A percentile compares a stretch with the other conserved stretches of the same genome.
Conservation (phyloP, 2,329 filamentous ascomycete species). For the Alternaria sp. region DNA sequence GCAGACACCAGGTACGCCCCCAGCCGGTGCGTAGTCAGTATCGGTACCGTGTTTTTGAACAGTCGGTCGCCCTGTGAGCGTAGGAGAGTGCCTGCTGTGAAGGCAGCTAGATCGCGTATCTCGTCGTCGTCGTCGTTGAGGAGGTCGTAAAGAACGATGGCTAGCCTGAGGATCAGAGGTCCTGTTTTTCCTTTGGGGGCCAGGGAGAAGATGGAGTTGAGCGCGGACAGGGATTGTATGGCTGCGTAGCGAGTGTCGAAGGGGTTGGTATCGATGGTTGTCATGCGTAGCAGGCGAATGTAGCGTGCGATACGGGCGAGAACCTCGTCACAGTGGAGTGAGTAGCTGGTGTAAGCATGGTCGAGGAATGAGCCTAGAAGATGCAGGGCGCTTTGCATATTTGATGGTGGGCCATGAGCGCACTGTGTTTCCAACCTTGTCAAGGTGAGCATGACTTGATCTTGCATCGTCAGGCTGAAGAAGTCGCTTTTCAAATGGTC, state of each 20-base stretch:
- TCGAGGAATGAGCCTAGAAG: conserved; percentile 44
- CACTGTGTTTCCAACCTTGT: conserved; percentile 37
- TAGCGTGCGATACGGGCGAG: conserved; percentile 28
- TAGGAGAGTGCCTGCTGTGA: conserved; percentile 57
- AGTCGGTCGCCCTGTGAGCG: conserved; percentile 19
- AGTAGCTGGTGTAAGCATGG: conserved; percentile 20
- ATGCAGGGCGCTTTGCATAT: conserved; percentile 39
- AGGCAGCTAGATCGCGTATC: conserved; percentile 70
- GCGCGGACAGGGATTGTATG: conserved; percentile 61
- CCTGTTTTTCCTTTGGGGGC: conserved; percentile 12
- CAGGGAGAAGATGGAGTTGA: conserved; percentile 30
- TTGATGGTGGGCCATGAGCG: conserved; percentile 36
- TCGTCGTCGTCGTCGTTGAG: conserved; percentile 90
- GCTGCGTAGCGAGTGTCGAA: conserved; percentile 71
- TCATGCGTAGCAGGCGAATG: conserved; percentile 39
- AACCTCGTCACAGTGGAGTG: conserved; percentile 5
- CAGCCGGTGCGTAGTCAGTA: conserved; percentile 56
- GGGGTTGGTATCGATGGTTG: conserved; percentile 50
- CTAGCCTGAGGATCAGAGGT: conserved; percentile 30
- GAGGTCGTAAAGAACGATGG: conserved; percentile 55
- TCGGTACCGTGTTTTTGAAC: conserved; percentile 52
- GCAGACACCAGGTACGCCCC: conserved; percentile 40
- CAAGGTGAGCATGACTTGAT: conserved; percentile 24
- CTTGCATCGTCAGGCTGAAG: conserved; percentile 21
- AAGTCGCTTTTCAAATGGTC: conserved; percentile 13